phyloP scores from a whole-genome alignment of 2,329 filamentous ascomycete genomes.

The Mycocentrospora acerina region DNA sequence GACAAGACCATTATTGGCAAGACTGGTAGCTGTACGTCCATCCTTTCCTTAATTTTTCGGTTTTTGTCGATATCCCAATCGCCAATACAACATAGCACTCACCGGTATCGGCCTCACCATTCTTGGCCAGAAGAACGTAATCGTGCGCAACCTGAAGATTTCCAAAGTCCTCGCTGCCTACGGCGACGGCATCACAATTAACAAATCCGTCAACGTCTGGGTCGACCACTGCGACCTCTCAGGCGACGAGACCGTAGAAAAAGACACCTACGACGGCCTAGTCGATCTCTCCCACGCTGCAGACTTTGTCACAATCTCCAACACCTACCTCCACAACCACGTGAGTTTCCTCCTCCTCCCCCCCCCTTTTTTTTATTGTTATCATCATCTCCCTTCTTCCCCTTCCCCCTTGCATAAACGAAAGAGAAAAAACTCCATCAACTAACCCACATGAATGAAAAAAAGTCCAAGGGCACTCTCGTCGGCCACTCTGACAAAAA shows the following conservation, averaged over 20 bases:
- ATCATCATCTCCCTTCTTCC: too few species aligned
- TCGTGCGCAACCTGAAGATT: constrained; percentile 62
- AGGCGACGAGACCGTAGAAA: constrained; percentile 40
- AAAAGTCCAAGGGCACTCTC: constrained; percentile 57
- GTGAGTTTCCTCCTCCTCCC: constrained; percentile 8
- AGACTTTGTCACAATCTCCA: constrained; percentile 60
- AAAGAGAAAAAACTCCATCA: too few species aligned
- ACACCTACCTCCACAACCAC: constrained; percentile 56
- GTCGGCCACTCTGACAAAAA: constrained; percentile 63
- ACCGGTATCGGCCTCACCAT: constrained; percentile 55
- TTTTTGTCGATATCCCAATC: too few species aligned
- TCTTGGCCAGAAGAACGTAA: constrained; percentile 58
- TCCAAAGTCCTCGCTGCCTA: constrained; percentile 57
- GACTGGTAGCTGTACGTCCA: constrained; percentile 43
- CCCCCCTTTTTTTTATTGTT: too few species aligned
- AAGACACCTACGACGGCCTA: constrained; percentile 38
- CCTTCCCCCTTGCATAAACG: too few species aligned
- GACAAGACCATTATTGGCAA: constrained; percentile 38
- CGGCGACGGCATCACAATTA: constrained; percentile 62
- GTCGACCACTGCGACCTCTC: constrained; percentile 67
- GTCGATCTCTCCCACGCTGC: constrained; percentile 63
- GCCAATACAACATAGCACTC: constrained; percentile 42
- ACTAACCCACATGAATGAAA: too few species aligned
- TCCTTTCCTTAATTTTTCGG: too few species aligned
- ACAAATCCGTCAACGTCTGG: constrained; percentile 58